A percentile compares a stretch with the other conserved stretches of the same genome.
These are phyloP conservation scores for Zygosaccharomyces lentus DNA, from an alignment of 805 yeast genomes.

Conservation along the genomic window DNA sequence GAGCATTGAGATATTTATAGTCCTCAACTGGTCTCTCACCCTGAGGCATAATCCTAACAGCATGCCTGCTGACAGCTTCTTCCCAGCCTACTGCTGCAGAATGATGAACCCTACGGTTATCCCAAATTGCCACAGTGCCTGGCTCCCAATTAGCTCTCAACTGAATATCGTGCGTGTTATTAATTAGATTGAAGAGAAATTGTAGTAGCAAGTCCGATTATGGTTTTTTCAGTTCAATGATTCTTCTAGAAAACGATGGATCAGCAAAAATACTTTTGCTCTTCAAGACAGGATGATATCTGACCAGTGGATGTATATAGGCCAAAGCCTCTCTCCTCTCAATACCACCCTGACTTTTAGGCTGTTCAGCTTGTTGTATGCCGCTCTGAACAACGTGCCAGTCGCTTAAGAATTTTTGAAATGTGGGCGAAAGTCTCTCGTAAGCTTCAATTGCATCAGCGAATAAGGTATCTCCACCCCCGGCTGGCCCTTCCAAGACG, in stretches of 20 bases:
- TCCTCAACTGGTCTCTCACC: conserved; percentile 65
- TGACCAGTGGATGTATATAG: conserved; percentile 55
- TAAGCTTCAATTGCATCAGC: conserved; percentile 66
- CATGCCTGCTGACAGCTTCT: conserved; percentile 62
- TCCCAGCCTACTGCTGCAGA: conserved; percentile 71
- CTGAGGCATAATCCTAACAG: conserved; percentile 63
- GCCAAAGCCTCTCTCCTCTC: conserved; percentile 62
- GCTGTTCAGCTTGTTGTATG: conserved; percentile 58
- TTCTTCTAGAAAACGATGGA: conserved; percentile 56
- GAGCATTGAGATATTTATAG: conserved; percentile 37
- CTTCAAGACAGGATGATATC: conserved; percentile 66
- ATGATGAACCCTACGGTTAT: conserved; percentile 65
- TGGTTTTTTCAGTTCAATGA: conserved; percentile 65
- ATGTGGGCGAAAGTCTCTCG: conserved; percentile 60
- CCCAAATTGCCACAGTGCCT: conserved; percentile 69
- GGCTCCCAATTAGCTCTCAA: conserved; percentile 67
- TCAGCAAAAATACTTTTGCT: conserved; percentile 55
- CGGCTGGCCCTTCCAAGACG: conserved; percentile 52
- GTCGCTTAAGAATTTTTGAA: conserved; percentile 53
- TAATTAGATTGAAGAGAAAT: conserved; percentile 50
- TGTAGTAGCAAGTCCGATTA: conserved; percentile 59
- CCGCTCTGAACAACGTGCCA: conserved; percentile 66
- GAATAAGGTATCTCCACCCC: conserved; percentile 73
- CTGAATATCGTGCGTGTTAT: conserved; percentile 53
- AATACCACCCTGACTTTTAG: conserved; percentile 52